phyloP scores from a whole-genome alignment of 352 stramenopile species.

The Phytophthora hybrid region DNA sequence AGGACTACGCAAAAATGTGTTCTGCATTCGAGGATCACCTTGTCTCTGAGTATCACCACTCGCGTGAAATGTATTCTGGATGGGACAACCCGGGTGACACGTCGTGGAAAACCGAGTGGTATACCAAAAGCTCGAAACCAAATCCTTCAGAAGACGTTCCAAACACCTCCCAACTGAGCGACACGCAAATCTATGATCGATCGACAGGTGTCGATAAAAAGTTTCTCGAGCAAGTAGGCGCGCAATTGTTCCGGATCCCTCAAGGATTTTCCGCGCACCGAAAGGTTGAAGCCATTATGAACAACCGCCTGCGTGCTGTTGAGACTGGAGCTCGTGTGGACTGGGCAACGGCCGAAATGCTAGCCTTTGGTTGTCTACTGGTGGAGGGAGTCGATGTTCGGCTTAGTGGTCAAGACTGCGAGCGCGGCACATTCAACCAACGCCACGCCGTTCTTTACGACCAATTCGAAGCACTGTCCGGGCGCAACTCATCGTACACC shows the following conservation, averaged over 20 bases:
- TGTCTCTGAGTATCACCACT: constrained; percentile 76
- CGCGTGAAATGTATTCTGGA: constrained; percentile 68
- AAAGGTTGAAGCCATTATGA: constrained; percentile 90
- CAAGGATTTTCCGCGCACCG: constrained; percentile 86
- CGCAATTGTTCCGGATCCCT: constrained; percentile 82
- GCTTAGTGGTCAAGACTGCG: constrained; percentile 89
- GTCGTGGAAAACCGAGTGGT: constrained; percentile 76
- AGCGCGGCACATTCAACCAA: constrained; percentile 92
- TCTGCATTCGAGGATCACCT: constrained; percentile 73
- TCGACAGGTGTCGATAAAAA: constrained; percentile 78
- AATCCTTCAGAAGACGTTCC: constrained; percentile 5
- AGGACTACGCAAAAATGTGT: constrained; percentile 62
- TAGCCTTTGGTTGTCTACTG: constrained; percentile 87
- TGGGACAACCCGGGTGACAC: constrained; percentile 81
- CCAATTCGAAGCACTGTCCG: constrained; percentile 81
- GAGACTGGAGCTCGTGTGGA: constrained; percentile 87
- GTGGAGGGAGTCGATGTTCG: constrained; percentile 88
- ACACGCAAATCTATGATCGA: constrained; percentile 50
- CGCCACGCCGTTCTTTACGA: constrained; percentile 91
- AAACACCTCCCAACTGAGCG: constrained; percentile 25
- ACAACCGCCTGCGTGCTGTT: constrained; percentile 79
- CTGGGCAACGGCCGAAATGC: constrained; percentile 90
- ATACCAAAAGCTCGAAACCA: constrained; percentile 32
- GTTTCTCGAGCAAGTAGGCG: constrained; percentile 78
- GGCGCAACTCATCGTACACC: constrained; percentile 92